Base-by-base conservation (phyloP, 2,329 filamentous ascomycete genomes). In the Beauveria caledonica region DNA sequence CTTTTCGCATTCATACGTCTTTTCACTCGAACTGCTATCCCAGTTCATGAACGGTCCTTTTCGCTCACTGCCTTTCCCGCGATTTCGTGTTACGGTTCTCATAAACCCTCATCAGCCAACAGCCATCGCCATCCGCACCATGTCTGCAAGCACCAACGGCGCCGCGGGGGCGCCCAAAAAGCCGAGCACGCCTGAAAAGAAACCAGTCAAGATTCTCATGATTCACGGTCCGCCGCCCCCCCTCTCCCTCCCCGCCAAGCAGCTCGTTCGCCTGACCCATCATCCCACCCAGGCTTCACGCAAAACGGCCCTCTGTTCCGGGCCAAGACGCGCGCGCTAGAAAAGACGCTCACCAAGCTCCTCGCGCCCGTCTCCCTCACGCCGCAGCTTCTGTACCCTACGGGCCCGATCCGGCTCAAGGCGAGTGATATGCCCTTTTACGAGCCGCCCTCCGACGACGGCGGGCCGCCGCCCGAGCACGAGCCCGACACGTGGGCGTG, bases 251-350 rank as follows among this genome's bases (percentile, higher is more conserved):
- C 15, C 55, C 27, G 21, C 11, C 19, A n/a, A 11, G 11, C 23
- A 15, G 11, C 33, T 36, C 33, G 11, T 36, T 36, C 13, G 33
- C 13, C 23, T 36, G 51, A 33, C 42, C 15, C 8, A 13, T 55
- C 8, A 13, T 55, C 29, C 10, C 40, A 21, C 42, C 11, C 60
- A 86, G 89, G 93, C 73, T 97, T 86, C 82, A 96, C 93, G 8
- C 93, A 97, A 79, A 95, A 90, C 29, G 92, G 92, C 4, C 74
- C 86, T 4, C 79, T 92, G 64, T 97, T 97, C 82, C 87, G 85
- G 71, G 84, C 87, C 72, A 97, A 97, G 77, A 95, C 90, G 50
- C 89, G 91, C 72, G 90, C 90, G 11, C 79, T 97, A 1, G 85
- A 92, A 67, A 96, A 97, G 73, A 78, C 87, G 58, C 82, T 97